Conservation (phyloP, 129 eudicot species). For the Flaveria ramosissima region DNA sequence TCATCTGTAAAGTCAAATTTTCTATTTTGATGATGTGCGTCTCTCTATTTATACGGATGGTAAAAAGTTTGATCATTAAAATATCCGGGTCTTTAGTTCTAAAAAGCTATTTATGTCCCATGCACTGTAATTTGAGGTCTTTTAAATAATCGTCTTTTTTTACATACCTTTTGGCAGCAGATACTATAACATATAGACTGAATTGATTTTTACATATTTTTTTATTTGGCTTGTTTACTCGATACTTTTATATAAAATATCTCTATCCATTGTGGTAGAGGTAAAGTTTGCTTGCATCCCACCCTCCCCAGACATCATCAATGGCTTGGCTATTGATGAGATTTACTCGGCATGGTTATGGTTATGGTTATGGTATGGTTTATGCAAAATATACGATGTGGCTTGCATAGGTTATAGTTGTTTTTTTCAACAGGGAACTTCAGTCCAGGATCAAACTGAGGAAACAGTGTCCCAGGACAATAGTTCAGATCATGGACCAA, state of each 20-base stretch:
- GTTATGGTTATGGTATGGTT: too few relatives aligned
- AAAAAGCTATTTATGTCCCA: background rate
- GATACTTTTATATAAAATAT: background rate
- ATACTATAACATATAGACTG: background rate
- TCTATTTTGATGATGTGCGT: background rate
- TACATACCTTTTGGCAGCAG: background rate
- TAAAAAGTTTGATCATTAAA: background rate
- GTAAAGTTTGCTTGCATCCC: too few relatives aligned
- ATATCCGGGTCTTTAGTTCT: background rate
- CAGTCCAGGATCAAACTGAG: constrained; percentile 62
- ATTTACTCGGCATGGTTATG: too few relatives aligned
- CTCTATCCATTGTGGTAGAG: too few relatives aligned
- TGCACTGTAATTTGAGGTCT: too few relatives aligned
- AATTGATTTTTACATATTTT: background rate
- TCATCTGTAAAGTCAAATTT: too few relatives aligned
- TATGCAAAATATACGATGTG: constrained; percentile 20
- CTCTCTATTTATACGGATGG: background rate
- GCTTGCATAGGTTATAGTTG: constrained; percentile 42
- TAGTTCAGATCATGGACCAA: constrained; percentile 56
- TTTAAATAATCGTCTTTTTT: background rate
- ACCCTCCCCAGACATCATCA: too few relatives aligned
- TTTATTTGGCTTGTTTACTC: constrained; percentile 8
- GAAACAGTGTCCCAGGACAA: constrained; percentile 65
- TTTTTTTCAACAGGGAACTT: constrained; percentile 48
- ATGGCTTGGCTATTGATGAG: too few relatives aligned